Evolutionary conservation across 495 filamentous ascomycete genomes (phyloP).

Genomic region (Apodospora peruviana): DNA sequence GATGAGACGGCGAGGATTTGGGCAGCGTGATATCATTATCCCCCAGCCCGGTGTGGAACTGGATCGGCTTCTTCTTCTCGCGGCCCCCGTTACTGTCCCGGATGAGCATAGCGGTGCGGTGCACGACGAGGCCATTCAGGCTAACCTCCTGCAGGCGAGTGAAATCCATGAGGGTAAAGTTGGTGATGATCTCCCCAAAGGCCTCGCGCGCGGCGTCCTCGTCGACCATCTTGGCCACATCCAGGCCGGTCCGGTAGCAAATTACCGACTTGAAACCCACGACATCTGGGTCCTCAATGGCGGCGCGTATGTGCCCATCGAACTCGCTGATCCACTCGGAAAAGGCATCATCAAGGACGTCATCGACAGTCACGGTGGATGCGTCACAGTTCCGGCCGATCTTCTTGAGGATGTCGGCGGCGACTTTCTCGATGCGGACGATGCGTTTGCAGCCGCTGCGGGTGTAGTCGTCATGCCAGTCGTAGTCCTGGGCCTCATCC

Average conservation of each 20-base stretch:
- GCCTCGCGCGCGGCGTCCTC: constrained; percentile 15
- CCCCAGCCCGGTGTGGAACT: constrained; percentile 83
- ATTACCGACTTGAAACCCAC: constrained; percentile 82
- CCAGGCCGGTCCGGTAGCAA: constrained; percentile 77
- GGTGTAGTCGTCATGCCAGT: constrained; percentile 68
- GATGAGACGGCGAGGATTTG: constrained; percentile 66
- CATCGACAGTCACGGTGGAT: constrained; percentile 4
- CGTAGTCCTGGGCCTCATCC: constrained; percentile 53
- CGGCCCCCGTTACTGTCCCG: constrained; percentile 25
- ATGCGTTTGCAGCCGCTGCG: constrained; percentile 63
- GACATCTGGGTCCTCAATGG: constrained; percentile 59
- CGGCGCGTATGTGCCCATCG: constrained; percentile 39
- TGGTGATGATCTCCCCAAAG: constrained; percentile 24
- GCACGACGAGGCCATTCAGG: constrained; percentile 63
- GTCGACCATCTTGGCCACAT: constrained; percentile 34
- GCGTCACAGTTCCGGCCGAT: constrained; percentile 25
- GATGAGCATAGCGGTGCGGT: constrained; percentile 47
- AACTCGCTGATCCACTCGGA: constrained; percentile 26
- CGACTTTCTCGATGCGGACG: constrained; percentile 77
- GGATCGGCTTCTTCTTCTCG: constrained; percentile 70
- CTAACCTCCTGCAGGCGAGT: constrained; percentile 55
- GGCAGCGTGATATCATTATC: constrained; percentile 74
- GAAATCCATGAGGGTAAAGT: constrained; percentile 17
- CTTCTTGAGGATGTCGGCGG: constrained; percentile 54
- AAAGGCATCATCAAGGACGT: constrained; percentile 25